Base-by-base conservation (phyloP, 1,284 basidiomycete genomes). In the Thecaphora thlaspeos region DNA sequence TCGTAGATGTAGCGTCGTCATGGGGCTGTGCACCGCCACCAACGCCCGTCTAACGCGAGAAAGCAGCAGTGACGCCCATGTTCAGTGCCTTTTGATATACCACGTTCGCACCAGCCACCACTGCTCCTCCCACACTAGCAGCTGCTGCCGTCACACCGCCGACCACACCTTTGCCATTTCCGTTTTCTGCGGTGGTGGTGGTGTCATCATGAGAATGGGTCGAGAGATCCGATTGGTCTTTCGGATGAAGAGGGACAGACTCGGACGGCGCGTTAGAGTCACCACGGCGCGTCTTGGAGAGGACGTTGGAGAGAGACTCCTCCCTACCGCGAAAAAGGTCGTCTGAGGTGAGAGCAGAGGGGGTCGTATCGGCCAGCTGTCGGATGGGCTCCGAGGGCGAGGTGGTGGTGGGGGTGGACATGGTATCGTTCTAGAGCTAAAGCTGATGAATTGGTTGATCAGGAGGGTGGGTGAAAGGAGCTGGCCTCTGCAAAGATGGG, bases 41-140 rank as follows among this genome's bases (percentile, higher is more conserved):
- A 11, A 17, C 47, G 37, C 32, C 41, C 12, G 30, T 50, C 40
- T 3, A 39, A 17, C n/a, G 48, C 48, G n/a, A 15, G 12, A 21
- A 43, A 28, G 43, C 41, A 32, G 22, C 40, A 8, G 32, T 38
- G 22, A 52, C 41, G 39, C 50, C 50, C 5, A 52, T 32, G 46
- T 52, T 45, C 4, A 45, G 50, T 17, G 50, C 50, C 15, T 30
- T 11, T 14, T 52, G 21, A 22, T 40, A 52, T 7, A 43, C 50
- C 15, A 30, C 15, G 24, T 15, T 40, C 4, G 34, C 46, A 15
- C 32, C 15, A 17, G 32, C 32, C 10, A 11, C 9, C 11, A 34
- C 32, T 8, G 32, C 32, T 34, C 15, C 32, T 7, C 32, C 32
- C 7, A 34, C 32, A 15, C 32, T 34, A 7, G 32, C 32, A 3